A percentile compares a stretch with the other conserved stretches of the same genome.
Conservation (phyloP, 2,329 filamentous ascomycete species). For the Clonostachys chloroleuca region DNA sequence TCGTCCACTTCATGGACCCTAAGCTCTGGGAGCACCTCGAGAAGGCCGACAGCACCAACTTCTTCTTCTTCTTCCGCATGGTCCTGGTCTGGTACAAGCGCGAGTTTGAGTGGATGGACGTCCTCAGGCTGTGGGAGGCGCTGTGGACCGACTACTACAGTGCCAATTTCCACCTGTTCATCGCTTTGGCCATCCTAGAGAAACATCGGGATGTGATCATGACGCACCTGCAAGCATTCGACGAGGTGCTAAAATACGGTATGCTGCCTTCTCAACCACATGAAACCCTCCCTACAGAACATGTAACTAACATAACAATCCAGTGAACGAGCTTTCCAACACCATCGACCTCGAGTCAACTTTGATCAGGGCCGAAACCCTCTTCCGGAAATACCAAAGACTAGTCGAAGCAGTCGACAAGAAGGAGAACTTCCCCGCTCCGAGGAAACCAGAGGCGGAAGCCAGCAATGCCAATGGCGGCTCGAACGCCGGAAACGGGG, state of each 20-base stretch:
- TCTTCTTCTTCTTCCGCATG: constrained; percentile 99
- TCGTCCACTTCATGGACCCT: constrained; percentile 95
- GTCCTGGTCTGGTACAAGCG: constrained; percentile 98
- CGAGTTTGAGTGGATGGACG: constrained; percentile 86
- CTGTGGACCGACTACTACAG: constrained; percentile 91
- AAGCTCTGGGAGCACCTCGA: constrained; percentile 88
- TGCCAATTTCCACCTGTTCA: constrained; percentile 89
- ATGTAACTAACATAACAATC: constrained; percentile 7
- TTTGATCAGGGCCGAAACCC: constrained; percentile 78
- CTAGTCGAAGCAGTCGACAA: constrained; percentile 90
- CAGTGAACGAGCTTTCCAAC: constrained; percentile 91
- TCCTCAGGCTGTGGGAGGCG: constrained; percentile 84
- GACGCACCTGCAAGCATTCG: constrained; percentile 88
- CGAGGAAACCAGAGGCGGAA: constrained; percentile 12
- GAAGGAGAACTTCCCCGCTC: constrained; percentile 76
- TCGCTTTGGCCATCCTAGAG: constrained; percentile 90
- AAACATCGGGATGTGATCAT: constrained; percentile 97
- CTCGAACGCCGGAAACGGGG: constrained; percentile 5
- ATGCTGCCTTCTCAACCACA: constrained; percentile 10
- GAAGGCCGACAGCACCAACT: constrained; percentile 91
- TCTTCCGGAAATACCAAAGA: constrained; percentile 85
- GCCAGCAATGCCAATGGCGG: background rate
- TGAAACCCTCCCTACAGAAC: background rate
- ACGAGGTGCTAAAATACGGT: constrained; percentile 96
- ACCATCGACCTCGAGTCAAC: constrained; percentile 89